Conservation (phyloP, 345 rosid genomes). For the Diplotaxis tenuifolia region DNA sequence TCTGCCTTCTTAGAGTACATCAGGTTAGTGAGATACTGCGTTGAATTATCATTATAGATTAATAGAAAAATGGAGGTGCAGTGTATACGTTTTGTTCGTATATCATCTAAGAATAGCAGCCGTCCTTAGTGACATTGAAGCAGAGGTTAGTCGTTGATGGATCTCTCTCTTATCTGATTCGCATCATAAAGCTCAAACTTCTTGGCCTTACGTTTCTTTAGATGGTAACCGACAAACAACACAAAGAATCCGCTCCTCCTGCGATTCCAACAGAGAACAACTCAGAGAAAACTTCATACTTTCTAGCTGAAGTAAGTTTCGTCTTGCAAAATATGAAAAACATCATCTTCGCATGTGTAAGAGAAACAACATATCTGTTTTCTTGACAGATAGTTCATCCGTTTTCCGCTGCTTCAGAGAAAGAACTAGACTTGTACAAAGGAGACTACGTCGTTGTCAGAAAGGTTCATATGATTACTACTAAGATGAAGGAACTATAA, state of each 20-base stretch:
- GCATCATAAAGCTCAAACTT: background rate
- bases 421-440: slow-evolving; percentile 71
- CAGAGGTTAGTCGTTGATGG: slow-evolving; percentile 65
- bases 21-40: too few species aligned
- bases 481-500: background rate
- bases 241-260: slow-evolving; percentile 94
- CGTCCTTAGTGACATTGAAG: slow-evolving; percentile 88
- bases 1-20: too few species aligned
- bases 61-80: too few species aligned
- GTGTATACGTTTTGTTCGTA: too few species aligned
- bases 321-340: background rate
- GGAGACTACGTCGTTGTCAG: slow-evolving; percentile 92
- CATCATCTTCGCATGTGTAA: background rate
- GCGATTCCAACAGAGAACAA: slow-evolving; percentile 53
- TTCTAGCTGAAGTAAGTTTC: slow-evolving; percentile 55
- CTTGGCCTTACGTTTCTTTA: slow-evolving; percentile 27
- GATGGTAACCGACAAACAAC: slow-evolving; percentile 97
- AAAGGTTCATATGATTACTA: slow-evolving; percentile 47
- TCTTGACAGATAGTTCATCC: slow-evolving; percentile 64
- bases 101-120: slow-evolving; percentile 86
- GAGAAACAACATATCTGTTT: background rate
- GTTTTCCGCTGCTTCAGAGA: slow-evolving; percentile 77
- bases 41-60: too few species aligned
- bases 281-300: slow-evolving; percentile 69
- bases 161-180: background rate